Base-by-base conservation (phyloP, 2,329 filamentous ascomycete genomes). In the Alternaria sp. region DNA sequence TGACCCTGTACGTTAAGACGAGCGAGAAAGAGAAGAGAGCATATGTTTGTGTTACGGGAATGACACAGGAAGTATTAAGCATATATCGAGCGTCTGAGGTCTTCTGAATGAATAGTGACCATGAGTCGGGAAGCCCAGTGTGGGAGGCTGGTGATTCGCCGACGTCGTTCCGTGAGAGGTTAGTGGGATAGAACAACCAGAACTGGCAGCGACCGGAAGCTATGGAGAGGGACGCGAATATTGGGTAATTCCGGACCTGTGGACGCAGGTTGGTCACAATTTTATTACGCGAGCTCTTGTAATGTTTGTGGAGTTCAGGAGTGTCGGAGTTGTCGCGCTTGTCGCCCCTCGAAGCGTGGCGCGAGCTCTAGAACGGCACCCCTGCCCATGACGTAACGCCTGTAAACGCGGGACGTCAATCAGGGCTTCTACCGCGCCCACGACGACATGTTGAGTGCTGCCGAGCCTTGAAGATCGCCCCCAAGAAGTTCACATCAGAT, bases 351-450 rank as follows among this genome's bases (percentile, higher is more conserved):
- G 2, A 22, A 20, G 38, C 38, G 64, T 70, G 65, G 65, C 63
- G 63, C 56, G 18, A 48, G 49, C 43, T 50, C 57, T 10, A 53
- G 56, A 52, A 36, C 34, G 34, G 11, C 25, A 72, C 62, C 70
- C 71, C 63, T 73, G 72, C 59, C 46, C 20, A 74, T 76, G 73
- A 76, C 74, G 74, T 68, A 76, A 45, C 57, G 10, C 52, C 46
- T 60, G 41, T 52, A 34, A 54, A 59, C 50, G 62, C 60, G 59
- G 64, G 60, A 60, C 62, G 65, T 49, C 67, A 69, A 70, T 60
- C 66, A 63, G 57, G 68, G 60, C 61, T 44, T 62, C 55, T 43
- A 62, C 59, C 57, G 60, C 58, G 65, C 65, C 63, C 56, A 67
- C 67, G 64, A 72, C 65, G 66, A 69, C 63, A 64, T 65, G 50